phyloP scores from a whole-genome alignment of 352 stramenopile genomes.

The Phytophthora tentaculata region DNA sequence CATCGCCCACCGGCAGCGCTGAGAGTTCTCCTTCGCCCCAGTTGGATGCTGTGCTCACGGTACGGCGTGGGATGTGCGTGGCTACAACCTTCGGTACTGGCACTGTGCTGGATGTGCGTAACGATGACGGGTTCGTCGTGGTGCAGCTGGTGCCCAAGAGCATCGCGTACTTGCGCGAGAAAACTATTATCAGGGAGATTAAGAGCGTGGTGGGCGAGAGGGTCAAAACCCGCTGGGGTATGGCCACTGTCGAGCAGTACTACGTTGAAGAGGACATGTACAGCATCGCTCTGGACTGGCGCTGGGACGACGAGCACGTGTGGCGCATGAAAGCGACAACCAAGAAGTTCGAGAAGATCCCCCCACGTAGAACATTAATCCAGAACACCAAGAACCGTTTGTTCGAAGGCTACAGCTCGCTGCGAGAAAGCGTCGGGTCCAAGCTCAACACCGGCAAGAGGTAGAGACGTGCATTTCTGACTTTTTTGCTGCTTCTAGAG shows the following conservation, averaged over 20 bases:
- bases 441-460: slow-evolving; percentile 69
- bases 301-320: slow-evolving; percentile 88
- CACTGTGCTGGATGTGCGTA: slow-evolving; percentile 71
- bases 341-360: slow-evolving; percentile 90
- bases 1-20: slow-evolving; percentile 36
- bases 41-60: slow-evolving; percentile 47
- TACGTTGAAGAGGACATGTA: slow-evolving; percentile 91
- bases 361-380: slow-evolving; percentile 63
- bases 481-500: slow-evolving; percentile 23
- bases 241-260: slow-evolving; percentile 86
- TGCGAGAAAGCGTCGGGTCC: slow-evolving; percentile 66
- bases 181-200: slow-evolving; percentile 79
- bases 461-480: slow-evolving; percentile 33
- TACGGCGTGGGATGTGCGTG: slow-evolving; percentile 71
- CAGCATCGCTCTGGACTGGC: slow-evolving; percentile 87
- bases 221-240: slow-evolving; percentile 85
- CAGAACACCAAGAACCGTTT: slow-evolving; percentile 84
- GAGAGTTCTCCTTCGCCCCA: slow-evolving; percentile 33
- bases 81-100: slow-evolving; percentile 81
- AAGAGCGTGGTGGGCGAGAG: slow-evolving; percentile 85
- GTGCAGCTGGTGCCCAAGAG: slow-evolving; percentile 78
- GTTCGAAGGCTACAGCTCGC: slow-evolving; percentile 80
- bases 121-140: slow-evolving; percentile 78
- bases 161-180: slow-evolving; percentile 71
- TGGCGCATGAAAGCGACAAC: slow-evolving; percentile 91